Percentiles rank a stretch among this genome's conserved stretches.
Evolutionary conservation across 345 rosid species (phyloP).

Genomic region (Viola odorata): DNA sequence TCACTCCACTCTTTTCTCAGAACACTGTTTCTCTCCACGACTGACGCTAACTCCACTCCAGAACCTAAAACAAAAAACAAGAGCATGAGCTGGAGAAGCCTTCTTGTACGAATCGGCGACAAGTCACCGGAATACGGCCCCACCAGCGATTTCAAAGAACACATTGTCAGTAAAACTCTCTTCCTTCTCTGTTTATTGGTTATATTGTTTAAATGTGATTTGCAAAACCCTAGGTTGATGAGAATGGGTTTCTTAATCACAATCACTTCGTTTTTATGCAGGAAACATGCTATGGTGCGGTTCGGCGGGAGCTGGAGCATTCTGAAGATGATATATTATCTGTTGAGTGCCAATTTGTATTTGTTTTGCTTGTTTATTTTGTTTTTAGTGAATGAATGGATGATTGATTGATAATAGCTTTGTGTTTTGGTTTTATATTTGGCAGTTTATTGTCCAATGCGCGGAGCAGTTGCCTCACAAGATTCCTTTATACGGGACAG

Average conservation of each 20-base stretch:
- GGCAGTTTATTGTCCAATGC: slow-evolving; percentile 75
- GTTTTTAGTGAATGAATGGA: not conserved
- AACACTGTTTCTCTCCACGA: not conserved
- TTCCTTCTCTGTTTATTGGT: slow-evolving; percentile 3
- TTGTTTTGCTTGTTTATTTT: too few relatives aligned
- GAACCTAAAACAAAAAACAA: slow-evolving; percentile 8
- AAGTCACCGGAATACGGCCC: slow-evolving; percentile 71
- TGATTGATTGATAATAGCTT: not conserved
- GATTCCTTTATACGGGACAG: slow-evolving; percentile 75
- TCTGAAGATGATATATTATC: slow-evolving; percentile 50
- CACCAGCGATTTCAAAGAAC: slow-evolving; percentile 72
- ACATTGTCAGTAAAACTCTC: slow-evolving; percentile 47
- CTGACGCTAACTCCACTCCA: not conserved
- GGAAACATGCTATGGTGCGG: slow-evolving; percentile 78
- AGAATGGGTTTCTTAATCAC: not conserved
- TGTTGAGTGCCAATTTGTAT: slow-evolving; percentile 27
- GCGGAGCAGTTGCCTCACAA: slow-evolving; percentile 92
- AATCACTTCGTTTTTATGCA: slow-evolving; percentile 24
- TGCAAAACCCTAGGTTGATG: slow-evolving; percentile 21
- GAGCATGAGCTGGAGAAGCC: slow-evolving; percentile 69
- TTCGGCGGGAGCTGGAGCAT: slow-evolving; percentile 82
- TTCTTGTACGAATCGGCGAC: slow-evolving; percentile 89
- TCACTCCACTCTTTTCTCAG: not conserved
- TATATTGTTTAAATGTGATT: too few relatives aligned
- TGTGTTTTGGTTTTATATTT: not conserved